Evolutionary conservation across 2,329 filamentous ascomycete species (phyloP).

Genomic region (Penicillium psychrosexuale): DNA sequence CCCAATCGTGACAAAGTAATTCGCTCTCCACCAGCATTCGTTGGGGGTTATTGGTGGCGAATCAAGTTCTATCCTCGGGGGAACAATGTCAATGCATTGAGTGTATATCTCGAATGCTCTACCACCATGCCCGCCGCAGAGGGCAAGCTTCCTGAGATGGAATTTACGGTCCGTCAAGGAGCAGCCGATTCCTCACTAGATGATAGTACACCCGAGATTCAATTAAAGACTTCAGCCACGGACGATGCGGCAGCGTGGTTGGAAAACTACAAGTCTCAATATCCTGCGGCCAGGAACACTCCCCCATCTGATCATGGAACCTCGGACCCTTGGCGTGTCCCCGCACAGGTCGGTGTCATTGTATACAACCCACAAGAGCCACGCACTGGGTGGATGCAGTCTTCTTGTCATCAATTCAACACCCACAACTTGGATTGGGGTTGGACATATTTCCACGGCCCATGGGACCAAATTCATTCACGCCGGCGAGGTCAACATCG

Average conservation of each 20-base stretch:
- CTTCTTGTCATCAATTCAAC: constrained; percentile 59
- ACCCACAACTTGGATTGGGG: constrained; percentile 60
- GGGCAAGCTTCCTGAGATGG: constrained; percentile 36
- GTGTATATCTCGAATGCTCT: constrained; percentile 62
- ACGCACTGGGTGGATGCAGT: constrained; percentile 55
- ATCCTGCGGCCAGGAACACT: constrained; percentile 16
- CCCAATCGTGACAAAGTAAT: constrained; percentile 59
- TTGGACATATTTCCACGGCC: constrained; percentile 60
- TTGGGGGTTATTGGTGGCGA: constrained; percentile 62
- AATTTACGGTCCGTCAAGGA: constrained; percentile 43
- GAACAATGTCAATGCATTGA: constrained; percentile 57
- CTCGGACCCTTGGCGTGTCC: constrained; percentile 44
- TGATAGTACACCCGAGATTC: constrained; percentile 28
- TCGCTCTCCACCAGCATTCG: constrained; percentile 54
- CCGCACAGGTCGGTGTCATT: constrained; percentile 61
- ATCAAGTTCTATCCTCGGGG: constrained; percentile 64
- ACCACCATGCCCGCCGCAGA: constrained; percentile 44
- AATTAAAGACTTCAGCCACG: constrained; percentile 31
- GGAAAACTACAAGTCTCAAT: constrained; percentile 30
- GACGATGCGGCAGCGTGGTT: constrained; percentile 30
- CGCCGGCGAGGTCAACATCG: constrained; percentile 58
- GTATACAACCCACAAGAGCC: constrained; percentile 64
- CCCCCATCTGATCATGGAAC: constrained; percentile 1
- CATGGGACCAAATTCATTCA: constrained; percentile 56
- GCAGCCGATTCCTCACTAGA: constrained; percentile 36